Evolutionary conservation across 805 yeast species (phyloP).

Genomic region (Schwanniomyces sp.): DNA sequence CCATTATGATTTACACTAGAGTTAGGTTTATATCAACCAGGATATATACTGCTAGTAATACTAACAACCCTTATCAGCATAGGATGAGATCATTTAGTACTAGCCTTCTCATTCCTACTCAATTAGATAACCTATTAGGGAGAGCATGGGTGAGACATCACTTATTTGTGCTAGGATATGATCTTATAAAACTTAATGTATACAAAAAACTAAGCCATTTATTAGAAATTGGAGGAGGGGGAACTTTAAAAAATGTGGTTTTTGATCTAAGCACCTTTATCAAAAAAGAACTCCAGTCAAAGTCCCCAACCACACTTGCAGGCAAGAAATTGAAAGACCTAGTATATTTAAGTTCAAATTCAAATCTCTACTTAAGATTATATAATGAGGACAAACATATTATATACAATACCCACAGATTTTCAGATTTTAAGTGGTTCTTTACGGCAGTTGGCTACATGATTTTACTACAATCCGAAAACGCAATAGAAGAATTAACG

Average conservation of each 20-base stretch:
- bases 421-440: conserved; percentile 19
- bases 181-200: conserved; percentile 28
- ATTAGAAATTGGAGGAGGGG: conserved; percentile 29
- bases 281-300: conserved; percentile 22
- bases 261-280: conserved; percentile 32
- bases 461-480: conserved; percentile 18
- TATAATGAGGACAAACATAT: not conserved
- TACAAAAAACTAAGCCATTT: conserved; percentile 31
- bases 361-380: not conserved
- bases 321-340: conserved; percentile 21
- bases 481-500: conserved; percentile 21
- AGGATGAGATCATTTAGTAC: not conserved
- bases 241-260: conserved; percentile 35
- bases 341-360: conserved; percentile 15
- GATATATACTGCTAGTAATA: not conserved
- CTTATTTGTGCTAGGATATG: conserved; percentile 33
- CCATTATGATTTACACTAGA: not conserved
- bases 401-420: conserved; percentile 1
- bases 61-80: not conserved
- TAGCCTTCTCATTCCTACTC: not conserved
- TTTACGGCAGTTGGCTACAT: conserved; percentile 27
- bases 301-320: conserved; percentile 9
- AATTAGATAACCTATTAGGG: conserved; percentile 7
- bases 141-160: conserved; percentile 32
- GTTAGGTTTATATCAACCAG: not conserved